Conservation (phyloP, 1,284 basidiomycete species). For the Boletus subluridellus region DNA sequence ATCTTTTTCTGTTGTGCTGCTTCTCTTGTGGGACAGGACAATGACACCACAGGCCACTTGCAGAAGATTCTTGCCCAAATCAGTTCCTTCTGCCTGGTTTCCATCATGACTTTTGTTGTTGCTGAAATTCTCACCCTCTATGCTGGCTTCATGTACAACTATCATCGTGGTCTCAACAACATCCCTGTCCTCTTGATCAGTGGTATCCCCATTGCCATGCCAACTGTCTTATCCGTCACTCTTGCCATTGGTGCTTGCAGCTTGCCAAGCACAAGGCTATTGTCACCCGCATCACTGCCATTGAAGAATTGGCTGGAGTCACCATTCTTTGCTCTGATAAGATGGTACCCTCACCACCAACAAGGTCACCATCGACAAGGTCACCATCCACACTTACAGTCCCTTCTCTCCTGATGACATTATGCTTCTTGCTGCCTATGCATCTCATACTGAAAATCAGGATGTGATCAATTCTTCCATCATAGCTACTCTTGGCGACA, state of each 20-base stretch:
- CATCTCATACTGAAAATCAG: conserved; percentile 97
- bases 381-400: conserved; percentile 89
- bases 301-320: conserved; percentile 95
- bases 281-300: conserved; percentile 97
- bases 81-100: conserved; percentile 91
- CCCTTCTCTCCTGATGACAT: conserved; percentile 83
- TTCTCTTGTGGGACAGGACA: conserved; percentile 91
- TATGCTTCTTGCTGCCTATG: conserved; percentile 90
- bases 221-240: conserved; percentile 92
- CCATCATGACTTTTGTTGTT: conserved; percentile 90
- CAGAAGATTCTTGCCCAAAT: conserved; percentile 97
- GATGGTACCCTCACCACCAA: conserved; percentile 96
- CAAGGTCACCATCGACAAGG: conserved; percentile 96
- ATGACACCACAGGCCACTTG: conserved; percentile 95
- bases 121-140: conserved; percentile 89
- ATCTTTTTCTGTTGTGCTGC: conserved; percentile 96
- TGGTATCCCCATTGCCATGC: conserved; percentile 99
- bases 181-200: conserved; percentile 96
- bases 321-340: conserved; percentile 98
- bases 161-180: conserved; percentile 94
- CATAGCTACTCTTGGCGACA: conserved; percentile 75
- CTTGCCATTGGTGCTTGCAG: conserved; percentile 96
- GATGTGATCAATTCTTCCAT: conserved; percentile 94
- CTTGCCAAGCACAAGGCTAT: conserved; percentile 98
- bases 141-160: conserved; percentile 81